Evolutionary conservation across 768 basidiomycete genomes (phyloP).

Genomic region (Termitomyces sp.): DNA sequence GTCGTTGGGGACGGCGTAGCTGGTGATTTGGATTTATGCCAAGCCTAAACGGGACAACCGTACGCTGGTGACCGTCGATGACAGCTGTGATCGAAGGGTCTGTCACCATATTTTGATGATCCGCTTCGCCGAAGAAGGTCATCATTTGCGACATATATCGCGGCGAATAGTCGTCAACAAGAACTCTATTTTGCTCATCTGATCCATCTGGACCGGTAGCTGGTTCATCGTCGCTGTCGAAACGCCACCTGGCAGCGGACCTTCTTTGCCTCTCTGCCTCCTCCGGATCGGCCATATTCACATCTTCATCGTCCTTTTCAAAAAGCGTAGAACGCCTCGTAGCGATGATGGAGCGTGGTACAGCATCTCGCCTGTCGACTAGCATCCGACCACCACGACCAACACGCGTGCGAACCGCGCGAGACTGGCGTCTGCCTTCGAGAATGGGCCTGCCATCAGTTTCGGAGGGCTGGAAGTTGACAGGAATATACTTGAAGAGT

Average conservation of each 20-base stretch:
- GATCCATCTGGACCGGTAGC: conserved; percentile 49
- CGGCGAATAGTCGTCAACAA: conserved; percentile 69
- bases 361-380: conserved; percentile 61
- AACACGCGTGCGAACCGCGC: conserved; percentile 64
- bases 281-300: conserved; percentile 29
- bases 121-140: conserved; percentile 51
- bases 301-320: conserved; percentile 17
- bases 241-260: conserved; percentile 61
- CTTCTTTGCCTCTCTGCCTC: conserved; percentile 25
- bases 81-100: conserved; percentile 44
- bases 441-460: conserved; percentile 22
- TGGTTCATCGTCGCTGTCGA: conserved; percentile 60
- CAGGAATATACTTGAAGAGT: conserved; percentile 59
- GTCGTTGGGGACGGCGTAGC: conserved; percentile 24
- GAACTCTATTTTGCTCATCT: conserved; percentile 62
- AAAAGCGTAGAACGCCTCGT: conserved; percentile 25
- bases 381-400: conserved; percentile 81
- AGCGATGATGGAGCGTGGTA: conserved; percentile 18
- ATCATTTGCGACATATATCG: conserved; percentile 54
- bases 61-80: conserved; percentile 46
- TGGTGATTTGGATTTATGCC: conserved; percentile 30
- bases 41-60: conserved; percentile 46
- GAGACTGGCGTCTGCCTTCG: conserved; percentile 20
- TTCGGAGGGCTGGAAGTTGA: conserved; percentile 27
- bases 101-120: conserved; percentile 45